Base-by-base conservation (phyloP, 345 rosid species). In the Excoecaria cochinchinensis region DNA sequence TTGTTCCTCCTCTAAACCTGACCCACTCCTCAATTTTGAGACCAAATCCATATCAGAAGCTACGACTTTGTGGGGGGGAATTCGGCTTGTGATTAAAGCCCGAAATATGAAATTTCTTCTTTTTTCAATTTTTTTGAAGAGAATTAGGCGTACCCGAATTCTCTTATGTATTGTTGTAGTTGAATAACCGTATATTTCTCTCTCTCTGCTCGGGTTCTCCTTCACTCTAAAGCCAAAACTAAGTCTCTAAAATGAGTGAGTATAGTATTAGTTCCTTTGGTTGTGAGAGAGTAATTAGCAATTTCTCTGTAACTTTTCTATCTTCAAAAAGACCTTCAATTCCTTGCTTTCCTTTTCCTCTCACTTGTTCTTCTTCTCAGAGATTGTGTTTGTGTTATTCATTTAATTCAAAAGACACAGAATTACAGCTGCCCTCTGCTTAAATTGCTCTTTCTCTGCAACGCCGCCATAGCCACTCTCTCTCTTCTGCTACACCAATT, bases 381-480 rank as follows among this genome's bases (percentile, higher is more conserved):
- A 31, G 60, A 6, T 7, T 1, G 60, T 17, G 60, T 56, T 8
- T 53, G 57, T 3, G 36, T 3, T 44, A 4, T 42, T 48, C 75
- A 80, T 70, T 70, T 36, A 76, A 81, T 83, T 80, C 48, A 60
- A 73, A 75, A 31, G 4, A 65, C 76, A 52, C 78, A 72, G 77
- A 67, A 82, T 82, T 80, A 80, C 83, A 82, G 81, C 88, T 76
- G 82, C 74, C 22, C 80, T 74, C 40, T 61, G 66, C 17, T 25
- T 36, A 53, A 53, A 44, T 47, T 12, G 47, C 39, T 67, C 31
- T 39, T 4, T 82, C 81, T 78, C 89, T 85, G 88, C 97, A 86
- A 84, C 89, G 97, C 97, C 92, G 97, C 88, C 92, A 84, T 86
- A 82, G 66, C 71, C 70, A 21, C 75, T 68, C 87, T 83, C 73